Base-by-base conservation (phyloP, 2,329 filamentous ascomycete species). In the Verticillium tricorpus region DNA sequence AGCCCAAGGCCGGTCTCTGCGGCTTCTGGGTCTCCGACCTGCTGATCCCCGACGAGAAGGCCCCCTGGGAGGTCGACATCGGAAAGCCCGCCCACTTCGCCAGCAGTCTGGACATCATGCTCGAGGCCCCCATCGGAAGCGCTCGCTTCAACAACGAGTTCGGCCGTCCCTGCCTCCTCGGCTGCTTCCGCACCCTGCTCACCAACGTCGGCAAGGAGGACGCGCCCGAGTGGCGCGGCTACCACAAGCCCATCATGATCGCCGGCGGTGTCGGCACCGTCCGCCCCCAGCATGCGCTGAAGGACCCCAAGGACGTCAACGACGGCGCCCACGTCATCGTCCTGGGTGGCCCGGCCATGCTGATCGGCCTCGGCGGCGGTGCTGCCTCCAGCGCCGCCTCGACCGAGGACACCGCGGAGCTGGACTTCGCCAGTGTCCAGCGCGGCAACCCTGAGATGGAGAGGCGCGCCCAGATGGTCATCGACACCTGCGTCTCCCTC, bases 171-270 rank as follows among this genome's bases (percentile, higher is more conserved):
- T 93, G 89, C 71, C 89, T 96, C 14, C 85, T 89, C 2, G 95
- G 95, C 25, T 94, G 93, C 72, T 99, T 99, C 82, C 85, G 94
- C 64, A 99, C 95, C 1, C 83, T 99, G 40, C 86, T 96, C 34
- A 90, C 89, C 54, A 83, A 87, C 62, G 82, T 90, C 61, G 85
- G 85, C 50, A 74, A 77, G 40, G 78, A 81, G 57, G 73, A 74
- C 3, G 68, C 71, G 19, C 82, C 82, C 22, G 92, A 96, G 67
- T 85, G 92, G 71, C 85, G 94, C 68, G 95, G 95, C 28, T 99
- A 96, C 74, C 95, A 98, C 78, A 99, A 99, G 80, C 95, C 95
- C 11, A 97, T 97, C 74, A 96, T 97, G 92, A 92, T 99, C 77
- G 95, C 95, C 65, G 95, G 95, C 72, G 95, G 95, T 72, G 87